Evolutionary conservation across 1,284 basidiomycete species (phyloP).

Genomic region (Grifola frondosa): DNA sequence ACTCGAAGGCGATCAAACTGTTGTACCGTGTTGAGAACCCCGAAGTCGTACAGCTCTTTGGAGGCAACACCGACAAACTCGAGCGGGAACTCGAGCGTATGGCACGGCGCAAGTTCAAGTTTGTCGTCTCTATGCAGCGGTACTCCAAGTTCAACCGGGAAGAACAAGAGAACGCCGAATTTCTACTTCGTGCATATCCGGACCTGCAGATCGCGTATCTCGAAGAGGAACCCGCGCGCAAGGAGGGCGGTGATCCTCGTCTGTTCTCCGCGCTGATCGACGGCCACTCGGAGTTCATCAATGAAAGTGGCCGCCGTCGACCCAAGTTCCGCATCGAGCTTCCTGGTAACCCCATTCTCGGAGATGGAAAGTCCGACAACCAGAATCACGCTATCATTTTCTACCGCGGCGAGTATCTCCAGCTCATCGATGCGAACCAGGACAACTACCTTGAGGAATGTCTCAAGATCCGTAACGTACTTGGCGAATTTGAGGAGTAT

Average conservation of each 20-base stretch:
- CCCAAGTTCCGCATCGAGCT: conserved; percentile 99
- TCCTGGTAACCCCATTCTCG: conserved; percentile 97
- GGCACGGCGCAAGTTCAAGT: conserved; percentile 98
- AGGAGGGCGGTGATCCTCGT: conserved; percentile 93
- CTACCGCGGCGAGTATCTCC: conserved; percentile 98
- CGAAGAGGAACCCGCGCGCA: conserved; percentile 91
- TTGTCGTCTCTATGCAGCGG: conserved; percentile 98
- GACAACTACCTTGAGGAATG: conserved; percentile 99
- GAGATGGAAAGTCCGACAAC: conserved; percentile 99
- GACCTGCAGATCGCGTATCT: conserved; percentile 98
- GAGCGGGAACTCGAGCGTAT: conserved; percentile 97
- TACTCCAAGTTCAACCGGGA: conserved; percentile 99
- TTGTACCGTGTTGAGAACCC: conserved; percentile 99
- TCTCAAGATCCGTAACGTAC: conserved; percentile 98
- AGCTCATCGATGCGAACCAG: conserved; percentile 99
- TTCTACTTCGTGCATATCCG: conserved; percentile 96
- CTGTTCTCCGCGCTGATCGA: conserved; percentile 97
- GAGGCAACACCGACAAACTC: conserved; percentile 96
- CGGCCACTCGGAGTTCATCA: conserved; percentile 94
- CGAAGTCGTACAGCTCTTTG: conserved; percentile 95
- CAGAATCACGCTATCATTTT: conserved; percentile 99
- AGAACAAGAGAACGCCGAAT: conserved; percentile 98
- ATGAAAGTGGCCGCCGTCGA: conserved; percentile 84
- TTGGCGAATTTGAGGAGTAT: conserved; percentile 98
- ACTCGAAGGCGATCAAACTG: conserved; percentile 99